Evolutionary conservation across 1,284 basidiomycete species (phyloP).

Genomic region (Cutaneotrichosporon cyanovorans): DNA sequence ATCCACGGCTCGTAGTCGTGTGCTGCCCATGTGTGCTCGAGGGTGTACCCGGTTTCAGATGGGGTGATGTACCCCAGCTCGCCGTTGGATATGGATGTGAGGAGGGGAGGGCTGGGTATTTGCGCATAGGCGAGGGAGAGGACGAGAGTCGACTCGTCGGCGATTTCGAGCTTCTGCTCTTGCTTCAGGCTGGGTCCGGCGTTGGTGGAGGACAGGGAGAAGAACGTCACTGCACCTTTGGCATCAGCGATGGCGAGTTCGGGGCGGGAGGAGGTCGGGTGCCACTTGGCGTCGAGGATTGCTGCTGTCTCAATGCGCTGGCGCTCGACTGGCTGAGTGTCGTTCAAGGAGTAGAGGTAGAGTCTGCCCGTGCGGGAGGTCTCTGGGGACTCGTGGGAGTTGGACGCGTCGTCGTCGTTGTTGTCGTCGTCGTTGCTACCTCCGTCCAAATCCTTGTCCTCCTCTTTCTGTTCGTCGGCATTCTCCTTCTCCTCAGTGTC

Average conservation of each 20-base stretch:
- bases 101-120: conserved; percentile 46
- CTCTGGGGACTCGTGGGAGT: too few relatives aligned
- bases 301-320: conserved; percentile 70
- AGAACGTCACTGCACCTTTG: conserved; percentile 64
- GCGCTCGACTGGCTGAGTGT: conserved; percentile 46
- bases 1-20: conserved; percentile 96
- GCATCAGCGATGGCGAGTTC: conserved; percentile 69
- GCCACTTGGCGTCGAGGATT: conserved; percentile 92
- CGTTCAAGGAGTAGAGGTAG: conserved; percentile 14
- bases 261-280: background rate
- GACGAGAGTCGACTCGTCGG: conserved; percentile 45
- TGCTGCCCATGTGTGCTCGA: conserved; percentile 65
- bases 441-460: conserved; percentile 4
- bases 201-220: conserved; percentile 46
- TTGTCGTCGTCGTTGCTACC: conserved; percentile 21
- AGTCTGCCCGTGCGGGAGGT: conserved; percentile 50
- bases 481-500: background rate
- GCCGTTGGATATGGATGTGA: conserved; percentile 74
- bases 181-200: too few relatives aligned
- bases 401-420: conserved; percentile 36
- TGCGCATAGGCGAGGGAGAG: conserved; percentile 42
- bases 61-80: conserved; percentile 57
- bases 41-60: conserved; percentile 39
- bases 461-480: conserved; percentile 7
- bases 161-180: conserved; percentile 48